Percentiles rank a stretch among this genome's conserved stretches.
These are phyloP conservation scores for Raffaelea arxii DNA, from an alignment of 2,329 filamentous ascomycete genomes.

Conservation along the genomic window DNA sequence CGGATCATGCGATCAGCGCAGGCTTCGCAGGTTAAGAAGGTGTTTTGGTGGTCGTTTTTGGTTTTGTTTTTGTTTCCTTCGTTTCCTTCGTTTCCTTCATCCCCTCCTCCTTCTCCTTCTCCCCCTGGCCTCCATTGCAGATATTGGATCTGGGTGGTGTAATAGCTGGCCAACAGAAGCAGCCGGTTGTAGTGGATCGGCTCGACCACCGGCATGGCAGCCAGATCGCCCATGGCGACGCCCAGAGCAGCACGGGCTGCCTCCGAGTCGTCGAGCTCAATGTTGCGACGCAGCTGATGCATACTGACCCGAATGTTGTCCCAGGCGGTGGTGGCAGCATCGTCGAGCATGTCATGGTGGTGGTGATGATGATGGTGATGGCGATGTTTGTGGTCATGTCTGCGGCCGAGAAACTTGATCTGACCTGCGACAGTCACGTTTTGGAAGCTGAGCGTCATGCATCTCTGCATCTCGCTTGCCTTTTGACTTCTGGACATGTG, in stretches of 20 bases:
- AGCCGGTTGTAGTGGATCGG: constrained; percentile 6
- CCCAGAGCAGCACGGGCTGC: constrained; percentile 4
- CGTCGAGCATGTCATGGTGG: no score
- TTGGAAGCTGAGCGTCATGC: constrained; percentile 7
- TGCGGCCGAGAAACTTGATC: constrained; percentile 7
- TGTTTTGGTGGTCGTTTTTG: no score
- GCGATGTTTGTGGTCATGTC: no score
- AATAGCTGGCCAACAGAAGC: constrained; percentile 6
- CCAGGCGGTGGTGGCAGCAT: no score
- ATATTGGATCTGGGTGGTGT: constrained; percentile 5
- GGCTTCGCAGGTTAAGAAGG: constrained; percentile 1
- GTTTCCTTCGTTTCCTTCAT: no score
- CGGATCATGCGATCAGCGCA: constrained; percentile 6
- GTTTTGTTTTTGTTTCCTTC: no score
- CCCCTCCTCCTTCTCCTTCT: no score
- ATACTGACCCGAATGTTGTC: no score
- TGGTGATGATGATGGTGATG: no score
- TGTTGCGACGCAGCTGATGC: no score
- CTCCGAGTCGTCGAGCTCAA: background rate
- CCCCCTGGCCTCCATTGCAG: no score
- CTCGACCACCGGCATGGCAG: constrained; percentile 5
- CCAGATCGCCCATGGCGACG: constrained; percentile 3
- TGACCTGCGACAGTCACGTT: constrained; percentile 7
- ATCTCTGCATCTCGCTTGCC: constrained; percentile 7
- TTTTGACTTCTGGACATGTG: no score